Evolutionary conservation across 108 stramenopile species (phyloP), one percentile per base, ranked within the genome.

Genomic region (Skeletonema menzelii): DNA sequence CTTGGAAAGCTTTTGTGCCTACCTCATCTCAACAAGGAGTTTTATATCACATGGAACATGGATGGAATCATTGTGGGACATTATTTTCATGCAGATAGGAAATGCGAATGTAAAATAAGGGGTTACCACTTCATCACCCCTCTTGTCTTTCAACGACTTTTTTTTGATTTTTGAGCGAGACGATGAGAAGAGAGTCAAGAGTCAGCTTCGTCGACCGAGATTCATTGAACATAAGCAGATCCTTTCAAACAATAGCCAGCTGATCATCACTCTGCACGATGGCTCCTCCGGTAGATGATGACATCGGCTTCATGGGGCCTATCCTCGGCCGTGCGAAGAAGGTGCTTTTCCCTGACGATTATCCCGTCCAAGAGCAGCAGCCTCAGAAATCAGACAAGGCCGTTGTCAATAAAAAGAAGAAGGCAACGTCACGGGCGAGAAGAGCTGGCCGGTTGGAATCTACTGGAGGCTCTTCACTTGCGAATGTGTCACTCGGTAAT

Each of bases 261-360:
- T 20, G 8, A 49, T 24, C 4, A 47, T 47, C 46, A 44, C 11
- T 15, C 40, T 15, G 40, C 40, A 15, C 40, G 15, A 42, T 42
- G 71, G 49, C 57, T 38, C 10, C 13, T 38, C 10, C 13, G 22
- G 35, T 20, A 19, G 61, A 72, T 10, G 62, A 63, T 19, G 55
- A 57, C 31, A 40, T 46, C 44, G 73, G 73, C n/a, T 75, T 75
- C 59, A 67, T 75, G 57, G 73, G 65, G 6, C 27, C 28, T 14
- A 31, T 75, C 42, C 63, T 75, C 31, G 73, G 65, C 34, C 58
- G 58, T n/a, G 65, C 73, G 12, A 75, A 67, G 38, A 75, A 75
- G 64, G 59, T 66, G 2, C 58, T 75, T 6, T 75, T 75, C 32
- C 73, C 73, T 14, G 73, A 75, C 19, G 42, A 49, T 42, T 40